Base-by-base conservation (phyloP, 306 rosid genomes). In the Coriaria nepalensis region DNA sequence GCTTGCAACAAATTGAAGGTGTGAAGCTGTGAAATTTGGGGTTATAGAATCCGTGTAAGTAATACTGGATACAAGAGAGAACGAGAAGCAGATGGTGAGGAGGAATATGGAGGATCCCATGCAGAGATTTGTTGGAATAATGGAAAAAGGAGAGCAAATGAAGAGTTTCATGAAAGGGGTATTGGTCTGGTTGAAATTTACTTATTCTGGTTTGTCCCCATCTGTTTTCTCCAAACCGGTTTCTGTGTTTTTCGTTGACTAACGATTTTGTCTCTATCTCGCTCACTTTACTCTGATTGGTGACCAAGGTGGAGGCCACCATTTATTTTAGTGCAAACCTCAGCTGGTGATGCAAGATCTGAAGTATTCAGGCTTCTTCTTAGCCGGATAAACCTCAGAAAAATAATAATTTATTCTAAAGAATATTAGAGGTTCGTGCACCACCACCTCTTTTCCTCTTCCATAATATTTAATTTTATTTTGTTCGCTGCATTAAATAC, bases 1-100 rank as follows among this genome's bases (percentile, higher is more conserved):
- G 14, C 36, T 43, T n/a, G 63, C 74, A 13, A 80, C 69, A 61
- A 72, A 68, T 5, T 57, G 13, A 45, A 72, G 55, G 68, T 74
- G 47, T 8, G 97, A 66, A 50, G 82, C 86, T 2, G 77, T 51
- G 65, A 88, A 76, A 62, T 75, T 59, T 12, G 86, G 77, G 35
- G 35, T 45, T 65, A 88, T 57, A 36, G 62, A 68, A 20, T 73
- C 95, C 5, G 59, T 50, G 57, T 42, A 72, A 29, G 69, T 48
- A 43, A 4, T 35, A 54, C 72, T 70, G 4, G 82, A 78, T 34
- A 56, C 68, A 44, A 57, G 40, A 49, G 74, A 66, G 29, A 79
- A 39, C 33, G 66, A 50, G 13, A 51, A 55, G 52, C 66, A 60
- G 36, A 74, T 4, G n/a, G 37, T 15, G 37, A 64, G 70, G 52